Conservation (phyloP, 202 grass and related monocot genomes). For the Schoenoplectus tabernaemontani region DNA sequence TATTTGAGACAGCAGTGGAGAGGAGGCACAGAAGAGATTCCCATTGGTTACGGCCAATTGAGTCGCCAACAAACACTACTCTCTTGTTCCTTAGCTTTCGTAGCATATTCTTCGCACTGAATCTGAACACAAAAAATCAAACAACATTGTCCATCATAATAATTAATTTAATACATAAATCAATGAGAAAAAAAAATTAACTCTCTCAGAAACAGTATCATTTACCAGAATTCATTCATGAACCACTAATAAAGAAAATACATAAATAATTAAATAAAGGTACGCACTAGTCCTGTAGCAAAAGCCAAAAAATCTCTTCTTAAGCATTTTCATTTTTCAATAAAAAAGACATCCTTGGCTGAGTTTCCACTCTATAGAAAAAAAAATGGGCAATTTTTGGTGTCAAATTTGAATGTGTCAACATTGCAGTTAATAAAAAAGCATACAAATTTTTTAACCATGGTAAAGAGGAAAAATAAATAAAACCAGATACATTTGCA, state of each 20-base stretch:
- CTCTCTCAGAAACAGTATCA: not conserved
- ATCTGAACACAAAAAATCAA: constrained; percentile 34
- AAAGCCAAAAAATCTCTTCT: not conserved
- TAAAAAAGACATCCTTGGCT: not conserved
- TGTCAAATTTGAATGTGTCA: not conserved
- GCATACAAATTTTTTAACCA: not conserved
- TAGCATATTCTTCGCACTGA: constrained; percentile 62
- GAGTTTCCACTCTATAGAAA: not conserved
- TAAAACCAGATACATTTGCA: not conserved
- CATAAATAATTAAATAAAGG: not conserved
- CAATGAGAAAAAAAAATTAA: not conserved
- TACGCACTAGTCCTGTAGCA: not conserved
- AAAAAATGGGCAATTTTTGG: not conserved
- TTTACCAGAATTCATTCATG: not conserved
- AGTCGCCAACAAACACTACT: constrained; percentile 77
- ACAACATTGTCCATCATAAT: not conserved
- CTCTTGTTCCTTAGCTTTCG: constrained; percentile 60
- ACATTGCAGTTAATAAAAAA: not conserved
- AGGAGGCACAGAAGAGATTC: constrained; percentile 90
- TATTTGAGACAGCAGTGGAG: constrained; percentile 44
- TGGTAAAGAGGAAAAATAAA: not conserved
- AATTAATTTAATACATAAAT: constrained; percentile 4
- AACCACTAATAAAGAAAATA: constrained; percentile 1
- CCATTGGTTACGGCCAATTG: constrained; percentile 91
- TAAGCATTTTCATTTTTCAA: not conserved